Percentiles rank a stretch among this genome's conserved stretches.
Evolutionary conservation across 768 basidiomycete genomes (phyloP).

Genomic region (Serpula lacrymans): DNA sequence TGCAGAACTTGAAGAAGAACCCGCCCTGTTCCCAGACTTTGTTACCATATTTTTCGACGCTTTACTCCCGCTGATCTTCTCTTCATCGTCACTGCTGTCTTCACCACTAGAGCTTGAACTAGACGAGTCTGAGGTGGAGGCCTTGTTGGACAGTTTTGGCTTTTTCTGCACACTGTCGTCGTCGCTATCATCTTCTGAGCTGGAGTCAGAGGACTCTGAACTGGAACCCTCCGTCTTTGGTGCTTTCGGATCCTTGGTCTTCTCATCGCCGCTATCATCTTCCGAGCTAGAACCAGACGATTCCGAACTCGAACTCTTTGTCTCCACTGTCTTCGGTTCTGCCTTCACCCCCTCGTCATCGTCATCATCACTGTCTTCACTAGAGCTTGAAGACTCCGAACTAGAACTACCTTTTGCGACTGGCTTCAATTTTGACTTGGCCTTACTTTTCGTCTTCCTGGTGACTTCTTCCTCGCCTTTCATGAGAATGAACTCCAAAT

Average conservation of each 20-base stretch:
- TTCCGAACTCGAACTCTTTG: constrained; percentile 5
- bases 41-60: constrained; percentile 4
- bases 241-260: background rate
- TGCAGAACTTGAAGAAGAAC: background rate
- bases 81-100: constrained; percentile 10
- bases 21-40: constrained; percentile 2
- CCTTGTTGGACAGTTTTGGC: constrained; percentile 10
- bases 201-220: constrained; percentile 17
- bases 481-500: constrained; percentile 1
- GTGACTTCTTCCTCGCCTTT: constrained; percentile 10
- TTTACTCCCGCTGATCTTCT: no score
- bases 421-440: constrained; percentile 1
- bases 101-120: constrained; percentile 9
- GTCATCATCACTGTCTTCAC: background rate
- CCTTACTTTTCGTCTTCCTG: constrained; percentile 4
- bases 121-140: constrained; percentile 22
- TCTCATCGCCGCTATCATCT: constrained; percentile 9
- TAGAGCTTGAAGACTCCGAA: constrained; percentile 19
- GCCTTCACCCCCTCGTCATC: constrained; percentile 26
- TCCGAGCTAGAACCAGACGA: constrained; percentile 5
- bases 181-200: constrained; percentile 23
- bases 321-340: constrained; percentile 19
- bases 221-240: constrained; percentile 3
- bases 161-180: constrained; percentile 4
- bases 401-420: no score